Base-by-base conservation (phyloP, 2,329 filamentous ascomycete species). In the Escovopsis sp. region DNA sequence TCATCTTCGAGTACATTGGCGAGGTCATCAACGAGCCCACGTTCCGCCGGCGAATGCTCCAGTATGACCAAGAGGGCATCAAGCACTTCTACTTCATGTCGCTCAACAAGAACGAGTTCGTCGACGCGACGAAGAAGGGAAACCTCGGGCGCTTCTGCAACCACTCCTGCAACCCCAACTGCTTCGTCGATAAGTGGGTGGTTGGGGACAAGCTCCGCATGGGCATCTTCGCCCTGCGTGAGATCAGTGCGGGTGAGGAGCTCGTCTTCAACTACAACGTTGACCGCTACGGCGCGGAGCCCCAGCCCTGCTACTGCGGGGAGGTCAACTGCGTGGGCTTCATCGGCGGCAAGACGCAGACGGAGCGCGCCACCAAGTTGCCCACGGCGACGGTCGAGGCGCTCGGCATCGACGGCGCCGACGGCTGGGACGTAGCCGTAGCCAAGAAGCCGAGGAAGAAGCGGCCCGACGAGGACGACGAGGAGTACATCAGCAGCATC, bases 61-160 rank as follows among this genome's bases (percentile, higher is more conserved):
- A 93, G 55, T 98, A 98, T 62, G 87, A 95, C 57, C 75, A 91
- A 38, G 86, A 96, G 60, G 88, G 88, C 46, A 95, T 98, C 71
- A 94, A 93, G 61, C 91, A 98, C 63, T 98, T 98, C 61, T 98
- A 98, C 64, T 98, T 98, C 68, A 98, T 98, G 91, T 96, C 91
- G 25, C 78, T 98, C 47, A 94, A 79, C 57, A 94, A 94, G 60
- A 84, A 80, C 54, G 91, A 96, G 60, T 98, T 96, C 57, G 87
- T 98, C 45, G 91, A 98, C 63, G 91, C 91, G 16, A 98, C 91
- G 9, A 94, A 91, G 58, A 94, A 86, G 59, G 91, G 91, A 39
- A 96, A 96, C 51, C 74, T 98, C 6, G 91, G 88, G 40, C 81
- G 91, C 27, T 98, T 98, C 57, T 98, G 91, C 74, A 98, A 98